Evolutionary conservation across 1,139 yeast species (phyloP).

Genomic region (Saccharomyces hybrid): DNA sequence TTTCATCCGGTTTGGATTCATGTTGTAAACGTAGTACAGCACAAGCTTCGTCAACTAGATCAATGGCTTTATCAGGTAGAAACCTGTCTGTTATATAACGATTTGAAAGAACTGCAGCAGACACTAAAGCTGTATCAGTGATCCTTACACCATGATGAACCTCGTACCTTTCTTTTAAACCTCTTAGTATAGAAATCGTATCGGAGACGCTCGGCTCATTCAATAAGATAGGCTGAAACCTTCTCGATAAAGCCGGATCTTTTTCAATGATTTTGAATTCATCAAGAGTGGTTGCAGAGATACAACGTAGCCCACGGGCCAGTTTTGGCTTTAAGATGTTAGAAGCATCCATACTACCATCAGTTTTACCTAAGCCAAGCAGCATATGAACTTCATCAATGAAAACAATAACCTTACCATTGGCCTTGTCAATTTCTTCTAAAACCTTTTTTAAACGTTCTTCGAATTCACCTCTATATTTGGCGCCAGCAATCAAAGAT

Average conservation of each 20-base stretch:
- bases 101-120: conserved; percentile 86
- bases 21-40: conserved; percentile 90
- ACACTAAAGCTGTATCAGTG: conserved; percentile 84
- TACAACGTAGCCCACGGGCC: conserved; percentile 91
- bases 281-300: conserved; percentile 92
- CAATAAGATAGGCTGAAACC: conserved; percentile 83
- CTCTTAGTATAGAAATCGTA: conserved; percentile 85
- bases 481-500: conserved; percentile 86
- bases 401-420: conserved; percentile 73
- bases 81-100: conserved; percentile 88
- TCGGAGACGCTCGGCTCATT: conserved; percentile 91
- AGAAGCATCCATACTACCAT: conserved; percentile 94
- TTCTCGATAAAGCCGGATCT: conserved; percentile 85
- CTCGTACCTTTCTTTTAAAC: conserved; percentile 87
- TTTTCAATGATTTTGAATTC: conserved; percentile 88
- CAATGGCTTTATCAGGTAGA: conserved; percentile 94
- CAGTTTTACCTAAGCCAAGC: conserved; percentile 89
- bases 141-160: conserved; percentile 98
- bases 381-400: conserved; percentile 90
- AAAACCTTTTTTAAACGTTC: conserved; percentile 77
- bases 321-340: conserved; percentile 87
- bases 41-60: conserved; percentile 94
- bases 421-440: conserved; percentile 77
- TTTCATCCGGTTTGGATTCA: conserved; percentile 93
- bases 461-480: conserved; percentile 93